Evolutionary conservation across 2,329 filamentous ascomycete genomes (phyloP).

Genomic region (Neofusicoccum kwambonambiense): DNA sequence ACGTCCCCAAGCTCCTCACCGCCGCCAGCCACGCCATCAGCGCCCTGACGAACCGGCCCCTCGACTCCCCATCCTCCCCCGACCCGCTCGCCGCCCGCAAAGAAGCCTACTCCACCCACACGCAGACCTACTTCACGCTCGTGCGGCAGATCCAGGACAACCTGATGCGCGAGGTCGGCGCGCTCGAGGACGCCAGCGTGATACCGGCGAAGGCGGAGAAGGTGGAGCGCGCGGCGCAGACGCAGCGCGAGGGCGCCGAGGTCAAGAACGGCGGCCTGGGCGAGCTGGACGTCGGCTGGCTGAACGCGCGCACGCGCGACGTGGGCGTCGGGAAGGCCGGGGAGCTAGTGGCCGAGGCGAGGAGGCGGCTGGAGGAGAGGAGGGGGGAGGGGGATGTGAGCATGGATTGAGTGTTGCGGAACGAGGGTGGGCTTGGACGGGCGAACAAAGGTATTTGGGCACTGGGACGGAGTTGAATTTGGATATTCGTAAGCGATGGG

Average conservation of each 20-base stretch:
- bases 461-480: not conserved
- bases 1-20: conserved; percentile 55
- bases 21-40: conserved; percentile 62
- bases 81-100: conserved; percentile 29
- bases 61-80: conserved; percentile 23
- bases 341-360: conserved; percentile 70
- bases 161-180: conserved; percentile 58
- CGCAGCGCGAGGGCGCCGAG: conserved; percentile 13
- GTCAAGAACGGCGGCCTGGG: conserved; percentile 49
- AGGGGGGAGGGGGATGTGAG: conserved; percentile 19
- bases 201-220: conserved; percentile 50
- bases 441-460: not conserved
- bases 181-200: conserved; percentile 77
- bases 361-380: conserved; percentile 51
- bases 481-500: not conserved
- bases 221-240: conserved; percentile 14
- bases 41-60: conserved; percentile 45
- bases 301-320: conserved; percentile 82
- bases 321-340: conserved; percentile 81
- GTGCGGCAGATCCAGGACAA: conserved; percentile 5
- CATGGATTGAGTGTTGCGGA: not conserved
- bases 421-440: not conserved
- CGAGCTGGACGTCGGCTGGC: conserved; percentile 77
- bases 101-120: conserved; percentile 8
- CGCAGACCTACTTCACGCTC: not conserved